These are phyloP conservation scores for Pythium coloratum DNA, from an alignment of 352 stramenopile genomes.

Conservation along the genomic window DNA sequence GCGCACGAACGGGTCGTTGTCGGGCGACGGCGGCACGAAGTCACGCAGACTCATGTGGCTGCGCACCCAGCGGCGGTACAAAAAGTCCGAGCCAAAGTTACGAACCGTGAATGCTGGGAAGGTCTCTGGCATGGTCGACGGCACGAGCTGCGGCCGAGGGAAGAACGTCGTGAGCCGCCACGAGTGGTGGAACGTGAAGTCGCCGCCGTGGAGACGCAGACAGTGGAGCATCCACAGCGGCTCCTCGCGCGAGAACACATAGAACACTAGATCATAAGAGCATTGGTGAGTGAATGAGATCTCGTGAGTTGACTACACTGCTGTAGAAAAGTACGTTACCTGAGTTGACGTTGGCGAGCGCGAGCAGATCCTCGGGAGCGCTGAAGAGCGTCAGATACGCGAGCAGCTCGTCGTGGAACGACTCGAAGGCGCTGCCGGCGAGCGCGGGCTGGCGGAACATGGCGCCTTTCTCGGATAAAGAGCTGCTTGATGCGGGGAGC, in stretches of 20 bases:
- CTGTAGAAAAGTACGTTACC: constrained; percentile 29
- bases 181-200: constrained; percentile 62
- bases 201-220: constrained; percentile 60
- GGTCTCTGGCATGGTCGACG: constrained; percentile 19
- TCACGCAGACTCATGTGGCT: constrained; percentile 73
- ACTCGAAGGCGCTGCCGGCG: constrained; percentile 49
- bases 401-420: constrained; percentile 76
- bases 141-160: constrained; percentile 35
- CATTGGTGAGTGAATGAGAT: no score
- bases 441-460: constrained; percentile 67
- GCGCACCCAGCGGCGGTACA: constrained; percentile 85
- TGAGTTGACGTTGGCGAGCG: constrained; percentile 65
- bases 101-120: constrained; percentile 33
- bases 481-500: background rate
- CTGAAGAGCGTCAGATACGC: constrained; percentile 80
- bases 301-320: no score
- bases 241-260: constrained; percentile 78
- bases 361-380: constrained; percentile 57
- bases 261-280: constrained; percentile 49
- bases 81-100: constrained; percentile 75
- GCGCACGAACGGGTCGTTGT: constrained; percentile 46
- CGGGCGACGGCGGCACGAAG: constrained; percentile 45
- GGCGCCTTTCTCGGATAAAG: background rate
- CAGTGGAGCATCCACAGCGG: constrained; percentile 85
- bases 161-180: constrained; percentile 86